Evolutionary conservation across 768 basidiomycete species (phyloP), one percentile per base, ranked within the genome.

Genomic region (Lepiota venenata): DNA sequence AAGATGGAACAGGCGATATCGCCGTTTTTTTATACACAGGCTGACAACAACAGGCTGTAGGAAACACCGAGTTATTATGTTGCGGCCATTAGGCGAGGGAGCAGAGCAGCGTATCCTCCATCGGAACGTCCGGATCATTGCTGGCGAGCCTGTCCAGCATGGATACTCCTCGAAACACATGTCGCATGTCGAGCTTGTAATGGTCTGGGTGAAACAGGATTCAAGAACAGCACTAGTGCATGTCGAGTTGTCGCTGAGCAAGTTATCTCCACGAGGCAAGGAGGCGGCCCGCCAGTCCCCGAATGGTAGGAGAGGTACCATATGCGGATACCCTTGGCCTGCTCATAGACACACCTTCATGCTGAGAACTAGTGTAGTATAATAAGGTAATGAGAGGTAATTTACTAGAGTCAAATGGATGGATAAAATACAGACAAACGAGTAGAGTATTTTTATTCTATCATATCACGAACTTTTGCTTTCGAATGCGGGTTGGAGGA

Each of bases 361-460:
- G 32, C 18, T 6, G 38, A 47, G 29, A n/a, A 50, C 42, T 51
- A 44, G 35, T 32, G 11, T 29, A 25, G 18, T 14, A 43, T 16
- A 43, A 51, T 32, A 32, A 35, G 21, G n/a, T 12, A 27, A 2
- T 32, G 35, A 32, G 41, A 35, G 35, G 41, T 51, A 43, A 21
- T 32, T 16, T 51, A 51, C 50, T 41, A 20, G 32, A 32, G 32
- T 32, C 32, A 2, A 20, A 35, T 27, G n/a, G n/a, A n/a, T n/a
- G 22, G 35, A 27, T 51, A 51, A 15, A 51, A 25, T 51, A 51
- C 50, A 51, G 25, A 41, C 22, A 49, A 49, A 49, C 39, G 47
- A 49, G 18, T 36, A 29, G 41, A 16, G 41, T 16, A 20, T 37
- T 42, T 38, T 51, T 20, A 25, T 43, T 51, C 50, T 51, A 42